Evolutionary conservation across 306 rosid genomes (phyloP).

Genomic region (Pterocarpus macrocarpus): DNA sequence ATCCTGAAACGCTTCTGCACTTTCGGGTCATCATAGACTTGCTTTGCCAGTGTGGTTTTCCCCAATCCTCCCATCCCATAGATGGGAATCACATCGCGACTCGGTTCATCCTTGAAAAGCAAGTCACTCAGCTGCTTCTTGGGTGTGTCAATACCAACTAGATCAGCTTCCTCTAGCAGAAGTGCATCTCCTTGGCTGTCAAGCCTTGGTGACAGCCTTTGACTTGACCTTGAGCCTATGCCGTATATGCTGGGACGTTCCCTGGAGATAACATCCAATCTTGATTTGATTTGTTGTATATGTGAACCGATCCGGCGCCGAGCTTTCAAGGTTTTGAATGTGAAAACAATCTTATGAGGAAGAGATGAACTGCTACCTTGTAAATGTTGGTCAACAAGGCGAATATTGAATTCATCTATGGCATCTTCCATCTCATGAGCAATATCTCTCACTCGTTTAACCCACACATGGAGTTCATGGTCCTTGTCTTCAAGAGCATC

Average conservation of each 20-base stretch:
- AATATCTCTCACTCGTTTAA: constrained; percentile 58
- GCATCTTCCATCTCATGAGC: constrained; percentile 66
- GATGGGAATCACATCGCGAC: constrained; percentile 55
- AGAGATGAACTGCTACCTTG: background rate
- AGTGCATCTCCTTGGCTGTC: constrained; percentile 70
- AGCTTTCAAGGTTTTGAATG: constrained; percentile 37
- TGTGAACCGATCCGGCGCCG: constrained; percentile 48
- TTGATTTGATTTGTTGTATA: constrained; percentile 49
- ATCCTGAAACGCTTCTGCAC: constrained; percentile 59
- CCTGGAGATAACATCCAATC: constrained; percentile 45
- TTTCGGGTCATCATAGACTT: constrained; percentile 59
- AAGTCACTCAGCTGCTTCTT: constrained; percentile 52
- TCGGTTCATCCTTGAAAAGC: constrained; percentile 56
- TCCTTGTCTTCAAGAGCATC: constrained; percentile 54
- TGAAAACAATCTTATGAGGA: background rate
- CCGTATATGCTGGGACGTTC: constrained; percentile 44
- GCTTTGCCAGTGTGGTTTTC: constrained; percentile 66
- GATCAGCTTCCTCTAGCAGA: constrained; percentile 68
- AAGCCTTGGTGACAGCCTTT: constrained; percentile 40
- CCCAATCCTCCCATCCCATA: constrained; percentile 74
- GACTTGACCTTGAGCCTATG: constrained; percentile 23
- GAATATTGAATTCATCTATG: constrained; percentile 54
- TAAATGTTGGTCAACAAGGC: background rate
- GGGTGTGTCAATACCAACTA: constrained; percentile 71
- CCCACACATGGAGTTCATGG: constrained; percentile 60